A percentile compares a stretch with the other conserved stretches of the same genome.
These are phyloP conservation scores for Arctium lappa DNA, from an alignment of 129 eudicot species.

Conservation along the genomic window DNA sequence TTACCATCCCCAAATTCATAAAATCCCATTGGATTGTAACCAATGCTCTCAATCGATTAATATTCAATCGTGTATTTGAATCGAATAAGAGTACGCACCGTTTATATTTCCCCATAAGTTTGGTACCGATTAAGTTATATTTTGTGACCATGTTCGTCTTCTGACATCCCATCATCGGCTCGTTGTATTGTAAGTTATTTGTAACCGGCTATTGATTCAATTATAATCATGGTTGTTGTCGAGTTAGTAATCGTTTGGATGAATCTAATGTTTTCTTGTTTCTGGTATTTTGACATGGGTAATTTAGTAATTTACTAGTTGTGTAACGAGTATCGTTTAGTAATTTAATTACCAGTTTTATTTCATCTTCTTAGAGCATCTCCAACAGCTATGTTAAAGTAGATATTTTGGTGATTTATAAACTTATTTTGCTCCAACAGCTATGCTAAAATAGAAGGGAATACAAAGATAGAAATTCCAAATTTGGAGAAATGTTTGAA, in stretches of 20 bases:
- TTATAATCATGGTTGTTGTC: not conserved
- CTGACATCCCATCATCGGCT: not conserved
- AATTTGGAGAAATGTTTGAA: too few relatives aligned
- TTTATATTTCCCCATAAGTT: constrained; percentile 5
- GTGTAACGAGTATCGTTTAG: too few relatives aligned
- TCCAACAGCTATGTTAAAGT: too few relatives aligned
- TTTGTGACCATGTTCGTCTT: not conserved
- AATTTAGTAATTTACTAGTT: too few relatives aligned
- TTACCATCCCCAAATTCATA: constrained; percentile 6
- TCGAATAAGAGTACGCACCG: constrained; percentile 11
- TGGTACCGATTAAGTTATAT: constrained; percentile 6
- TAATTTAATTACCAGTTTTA: too few relatives aligned
- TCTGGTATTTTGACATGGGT: not conserved
- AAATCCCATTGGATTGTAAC: constrained; percentile 15
- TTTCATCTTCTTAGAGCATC: not conserved
- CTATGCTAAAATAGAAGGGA: too few relatives aligned
- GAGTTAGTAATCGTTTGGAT: not conserved
- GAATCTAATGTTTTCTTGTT: not conserved
- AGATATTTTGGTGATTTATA: too few relatives aligned
- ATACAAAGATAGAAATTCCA: too few relatives aligned
- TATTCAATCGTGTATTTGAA: constrained; percentile 31
- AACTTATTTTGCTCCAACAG: too few relatives aligned
- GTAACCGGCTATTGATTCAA: not conserved
- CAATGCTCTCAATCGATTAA: constrained; percentile 10
- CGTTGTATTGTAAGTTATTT: constrained; percentile 12